phyloP scores from a whole-genome alignment of 371 early-diverging fungal species.

The Syncephalastrum racemosum region DNA sequence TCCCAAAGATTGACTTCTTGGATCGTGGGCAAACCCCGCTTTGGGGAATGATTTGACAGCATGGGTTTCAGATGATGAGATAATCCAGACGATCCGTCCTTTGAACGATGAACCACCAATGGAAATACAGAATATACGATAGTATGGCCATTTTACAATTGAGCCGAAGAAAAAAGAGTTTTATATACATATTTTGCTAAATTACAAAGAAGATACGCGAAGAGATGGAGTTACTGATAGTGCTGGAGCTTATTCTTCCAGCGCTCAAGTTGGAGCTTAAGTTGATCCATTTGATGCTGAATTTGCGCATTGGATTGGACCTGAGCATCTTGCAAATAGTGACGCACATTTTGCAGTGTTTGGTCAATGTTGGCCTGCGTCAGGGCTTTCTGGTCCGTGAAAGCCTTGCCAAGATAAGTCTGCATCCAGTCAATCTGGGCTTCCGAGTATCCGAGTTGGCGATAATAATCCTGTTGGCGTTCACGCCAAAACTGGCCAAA shows the following conservation, averaged over 20 bases:
- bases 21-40: no score
- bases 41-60: no score
- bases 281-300: conserved; percentile 35
- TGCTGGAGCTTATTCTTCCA: conserved; percentile 22
- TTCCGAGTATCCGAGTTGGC: conserved; percentile 45
- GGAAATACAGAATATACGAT: no score
- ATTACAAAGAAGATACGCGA: no score
- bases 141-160: no score
- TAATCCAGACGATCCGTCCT: no score
- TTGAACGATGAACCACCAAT: no score
- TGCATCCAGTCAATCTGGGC: conserved; percentile 46
- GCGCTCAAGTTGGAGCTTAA: conserved; percentile 26
- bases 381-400: conserved; percentile 25
- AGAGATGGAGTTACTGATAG: no score
- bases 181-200: no score
- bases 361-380: conserved; percentile 29
- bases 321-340: conserved; percentile 35
- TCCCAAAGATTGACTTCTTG: no score
- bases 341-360: conserved; percentile 24
- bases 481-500: conserved; percentile 42
- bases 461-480: conserved; percentile 34
- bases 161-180: no score
- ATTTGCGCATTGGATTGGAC: conserved; percentile 36
- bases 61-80: no score
- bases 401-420: conserved; percentile 29